phyloP scores from a whole-genome alignment of 352 stramenopile species.

The Globisporangium polare region DNA sequence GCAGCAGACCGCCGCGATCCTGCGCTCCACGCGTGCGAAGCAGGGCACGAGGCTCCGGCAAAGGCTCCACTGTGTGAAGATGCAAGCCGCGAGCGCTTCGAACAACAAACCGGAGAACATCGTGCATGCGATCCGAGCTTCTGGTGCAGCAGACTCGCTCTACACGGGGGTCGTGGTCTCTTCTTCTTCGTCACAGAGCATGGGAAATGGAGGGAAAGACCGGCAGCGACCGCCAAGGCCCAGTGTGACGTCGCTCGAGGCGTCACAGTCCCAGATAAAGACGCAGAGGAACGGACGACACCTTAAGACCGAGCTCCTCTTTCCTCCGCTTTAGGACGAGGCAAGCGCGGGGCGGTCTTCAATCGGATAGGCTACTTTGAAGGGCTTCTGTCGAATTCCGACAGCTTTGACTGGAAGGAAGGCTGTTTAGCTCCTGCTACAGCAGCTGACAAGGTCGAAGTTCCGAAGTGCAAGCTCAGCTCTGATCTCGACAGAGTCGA shows the following conservation, averaged over 20 bases:
- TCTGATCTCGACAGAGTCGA: no score
- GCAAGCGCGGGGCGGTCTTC: not conserved
- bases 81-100: constrained; percentile 2
- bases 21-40: constrained; percentile 22
- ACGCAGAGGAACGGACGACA: constrained; percentile 27
- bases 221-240: constrained; percentile 3
- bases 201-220: not conserved
- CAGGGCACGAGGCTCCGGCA: constrained; percentile 17
- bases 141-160: constrained; percentile 19
- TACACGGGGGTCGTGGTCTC: constrained; percentile 27
- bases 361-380: no score
- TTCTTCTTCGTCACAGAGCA: constrained; percentile 7
- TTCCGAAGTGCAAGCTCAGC: no score
- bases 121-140: constrained; percentile 20
- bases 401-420: no score
- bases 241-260: not conserved
- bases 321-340: constrained; percentile 18
- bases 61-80: constrained; percentile 8
- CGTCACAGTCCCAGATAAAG: constrained; percentile 15
- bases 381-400: no score
- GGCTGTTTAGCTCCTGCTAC: no score
- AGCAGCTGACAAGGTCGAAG: no score
- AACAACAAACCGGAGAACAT: constrained; percentile 24
- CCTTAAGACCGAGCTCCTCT: constrained; percentile 33
- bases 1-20: constrained; percentile 23